These are phyloP conservation scores for Claviceps sorghi DNA, from an alignment of 2,329 filamentous ascomycete genomes.

Conservation along the genomic window DNA sequence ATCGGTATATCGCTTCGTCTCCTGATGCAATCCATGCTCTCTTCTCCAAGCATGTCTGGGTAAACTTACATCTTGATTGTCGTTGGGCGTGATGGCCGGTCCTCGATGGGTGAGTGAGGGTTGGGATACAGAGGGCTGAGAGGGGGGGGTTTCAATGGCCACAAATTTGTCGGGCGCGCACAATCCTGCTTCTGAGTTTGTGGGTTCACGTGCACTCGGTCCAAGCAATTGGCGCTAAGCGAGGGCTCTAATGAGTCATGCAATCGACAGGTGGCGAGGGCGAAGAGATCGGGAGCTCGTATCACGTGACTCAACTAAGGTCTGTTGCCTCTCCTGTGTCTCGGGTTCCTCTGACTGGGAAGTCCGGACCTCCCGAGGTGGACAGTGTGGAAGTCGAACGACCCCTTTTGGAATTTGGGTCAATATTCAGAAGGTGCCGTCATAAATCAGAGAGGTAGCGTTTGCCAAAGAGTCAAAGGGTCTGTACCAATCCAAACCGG, in stretches of 20 bases:
- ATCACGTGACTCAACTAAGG: slow-evolving; percentile 9
- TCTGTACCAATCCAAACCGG: too few species aligned
- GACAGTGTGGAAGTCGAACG: too few species aligned
- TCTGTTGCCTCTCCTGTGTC: not conserved
- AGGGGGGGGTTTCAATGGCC: slow-evolving; percentile 24
- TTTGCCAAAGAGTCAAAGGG: too few species aligned
- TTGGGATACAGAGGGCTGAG: slow-evolving; percentile 20
- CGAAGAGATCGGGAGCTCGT: not conserved
- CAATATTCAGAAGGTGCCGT: too few species aligned
- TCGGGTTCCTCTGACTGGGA: too few species aligned
- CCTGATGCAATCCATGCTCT: not conserved
- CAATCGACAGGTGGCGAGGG: not conserved
- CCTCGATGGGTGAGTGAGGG: slow-evolving; percentile 23
- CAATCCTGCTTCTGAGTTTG: slow-evolving; percentile 23
- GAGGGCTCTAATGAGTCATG: slow-evolving; percentile 23
- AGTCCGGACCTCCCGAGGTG: too few species aligned
- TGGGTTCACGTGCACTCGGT: slow-evolving; percentile 27
- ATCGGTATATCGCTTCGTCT: slow-evolving; percentile 4
- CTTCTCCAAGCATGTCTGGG: not conserved
- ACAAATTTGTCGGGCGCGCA: slow-evolving; percentile 27
- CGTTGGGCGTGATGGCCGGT: slow-evolving; percentile 27
- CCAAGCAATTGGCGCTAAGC: slow-evolving; percentile 21
- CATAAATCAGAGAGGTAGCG: too few species aligned
- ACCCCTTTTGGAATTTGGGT: too few species aligned
- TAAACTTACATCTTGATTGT: slow-evolving; percentile 32